Base-by-base conservation (phyloP, 495 filamentous ascomycete species). In the Thozetella sp. region DNA sequence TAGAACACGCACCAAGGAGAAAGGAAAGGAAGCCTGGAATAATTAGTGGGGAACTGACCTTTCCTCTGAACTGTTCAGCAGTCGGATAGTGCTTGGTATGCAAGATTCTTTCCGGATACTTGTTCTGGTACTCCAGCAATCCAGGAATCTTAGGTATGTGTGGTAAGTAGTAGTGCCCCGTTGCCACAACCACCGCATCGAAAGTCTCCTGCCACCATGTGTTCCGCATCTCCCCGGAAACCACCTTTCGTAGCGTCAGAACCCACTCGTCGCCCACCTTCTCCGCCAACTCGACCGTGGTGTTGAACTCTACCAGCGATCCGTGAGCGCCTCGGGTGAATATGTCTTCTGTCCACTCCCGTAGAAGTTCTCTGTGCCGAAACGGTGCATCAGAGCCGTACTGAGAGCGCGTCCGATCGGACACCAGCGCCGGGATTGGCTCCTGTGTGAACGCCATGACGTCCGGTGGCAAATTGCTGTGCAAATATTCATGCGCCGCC, bases 401-500 rank as follows among this genome's bases (percentile, higher is more conserved):
- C 56, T 55, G 22, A 6, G 22, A 26, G 20, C 64, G 66, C 2
- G 54, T 61, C 30, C 60, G 55, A 2, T 57, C 52, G 19, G 58
- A 58, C 25, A 30, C 25, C 20, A 61, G 55, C 30, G 46, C 59
- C 10, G 69, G 61, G 25, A 72, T 53, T 12, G 67, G 62, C 26
- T 72, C 66, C 23, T 70, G 61, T 9, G 57, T 60, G 48, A 65
- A 73, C 0, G 46, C 40, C 68, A 72, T 71, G 12, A 65, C 55
- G 25, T 56, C 37, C 3, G 57, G 48, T 54, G 62, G 61, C 46
- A 73, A 59, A 27, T 73, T 73, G n/a, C 65, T 73, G 23, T 73
- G 65, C 11, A 73, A 53, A 3, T 59, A 57, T 3, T 66, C 62
- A 60, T 73, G 67, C 2, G 68, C 62, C 11, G 68, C 64, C 17